These are phyloP conservation scores for Hericium erinaceus DNA, from an alignment of 768 basidiomycete species.

Conservation along the genomic window DNA sequence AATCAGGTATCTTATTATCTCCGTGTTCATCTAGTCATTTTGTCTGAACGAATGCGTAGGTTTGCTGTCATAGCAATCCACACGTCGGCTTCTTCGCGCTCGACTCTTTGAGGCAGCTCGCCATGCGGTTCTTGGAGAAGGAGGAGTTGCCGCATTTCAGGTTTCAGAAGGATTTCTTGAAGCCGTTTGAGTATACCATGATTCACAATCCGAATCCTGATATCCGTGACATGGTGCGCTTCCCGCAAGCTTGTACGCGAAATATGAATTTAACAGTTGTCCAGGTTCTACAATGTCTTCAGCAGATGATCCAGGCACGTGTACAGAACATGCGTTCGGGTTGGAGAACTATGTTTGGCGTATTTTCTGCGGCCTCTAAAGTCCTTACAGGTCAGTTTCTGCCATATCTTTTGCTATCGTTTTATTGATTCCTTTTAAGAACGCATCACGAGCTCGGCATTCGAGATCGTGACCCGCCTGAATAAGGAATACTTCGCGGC, in stretches of 20 bases:
- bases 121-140: slow-evolving; percentile 98
- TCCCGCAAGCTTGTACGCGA: neutral
- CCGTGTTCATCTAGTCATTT: neutral
- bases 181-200: slow-evolving; percentile 98
- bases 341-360: slow-evolving; percentile 99
- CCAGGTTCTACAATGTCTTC: slow-evolving; percentile 92
- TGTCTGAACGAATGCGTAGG: slow-evolving; percentile 37
- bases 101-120: slow-evolving; percentile 91
- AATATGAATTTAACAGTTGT: neutral
- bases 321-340: slow-evolving; percentile 95
- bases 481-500: slow-evolving; percentile 85
- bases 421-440: slow-evolving; percentile 36
- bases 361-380: slow-evolving; percentile 93
- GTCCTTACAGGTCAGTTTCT: slow-evolving; percentile 64
- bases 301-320: slow-evolving; percentile 96
- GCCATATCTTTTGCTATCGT: neutral
- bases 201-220: slow-evolving; percentile 93
- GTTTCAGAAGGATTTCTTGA: slow-evolving; percentile 98
- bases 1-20: slow-evolving; percentile 60
- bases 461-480: slow-evolving; percentile 88
- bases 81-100: slow-evolving; percentile 95
- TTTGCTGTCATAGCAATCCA: slow-evolving; percentile 96
- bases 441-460: slow-evolving; percentile 85
- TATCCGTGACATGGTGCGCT: slow-evolving; percentile 83
- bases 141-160: slow-evolving; percentile 97